These are phyloP conservation scores for Diaporthe citrichinensis DNA, from an alignment of 2,329 filamentous ascomycete genomes.

Conservation along the genomic window DNA sequence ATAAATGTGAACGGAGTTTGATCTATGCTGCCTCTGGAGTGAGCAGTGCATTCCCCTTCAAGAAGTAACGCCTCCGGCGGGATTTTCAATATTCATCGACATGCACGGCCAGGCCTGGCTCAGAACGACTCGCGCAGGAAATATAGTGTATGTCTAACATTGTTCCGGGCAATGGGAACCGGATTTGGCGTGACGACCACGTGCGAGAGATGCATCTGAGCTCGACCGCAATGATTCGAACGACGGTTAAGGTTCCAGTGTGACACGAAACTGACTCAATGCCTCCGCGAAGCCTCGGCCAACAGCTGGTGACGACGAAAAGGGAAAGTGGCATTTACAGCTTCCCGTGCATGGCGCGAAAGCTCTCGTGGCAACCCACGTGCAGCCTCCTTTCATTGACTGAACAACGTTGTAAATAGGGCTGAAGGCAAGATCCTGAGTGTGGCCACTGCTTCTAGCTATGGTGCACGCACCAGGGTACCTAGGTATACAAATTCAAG, in stretches of 20 bases:
- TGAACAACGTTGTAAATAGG: not conserved
- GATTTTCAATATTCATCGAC: not conserved
- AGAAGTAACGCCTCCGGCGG: not conserved
- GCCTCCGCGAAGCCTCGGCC: not conserved
- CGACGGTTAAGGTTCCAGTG: not conserved
- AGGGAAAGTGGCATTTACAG: not conserved
- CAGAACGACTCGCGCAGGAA: not conserved
- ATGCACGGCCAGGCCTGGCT: not conserved
- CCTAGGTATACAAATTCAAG: not conserved
- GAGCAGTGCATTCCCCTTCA: not conserved
- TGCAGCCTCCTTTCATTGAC: not conserved
- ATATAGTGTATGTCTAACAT: not conserved
- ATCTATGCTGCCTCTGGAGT: not conserved
- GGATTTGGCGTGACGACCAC: not conserved
- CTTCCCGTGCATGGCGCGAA: not conserved
- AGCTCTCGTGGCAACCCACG: not conserved
- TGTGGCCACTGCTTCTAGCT: not conserved
- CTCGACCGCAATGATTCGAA: conserved; percentile 8
- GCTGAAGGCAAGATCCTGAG: not conserved
- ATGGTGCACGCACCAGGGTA: not conserved
- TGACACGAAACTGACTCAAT: not conserved
- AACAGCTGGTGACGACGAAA: not conserved
- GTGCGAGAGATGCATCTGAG: not conserved
- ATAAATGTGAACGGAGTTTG: not conserved
- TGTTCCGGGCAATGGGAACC: not conserved